Evolutionary conservation across 352 stramenopile genomes (phyloP).

Genomic region (Blastocystis sp.): DNA sequence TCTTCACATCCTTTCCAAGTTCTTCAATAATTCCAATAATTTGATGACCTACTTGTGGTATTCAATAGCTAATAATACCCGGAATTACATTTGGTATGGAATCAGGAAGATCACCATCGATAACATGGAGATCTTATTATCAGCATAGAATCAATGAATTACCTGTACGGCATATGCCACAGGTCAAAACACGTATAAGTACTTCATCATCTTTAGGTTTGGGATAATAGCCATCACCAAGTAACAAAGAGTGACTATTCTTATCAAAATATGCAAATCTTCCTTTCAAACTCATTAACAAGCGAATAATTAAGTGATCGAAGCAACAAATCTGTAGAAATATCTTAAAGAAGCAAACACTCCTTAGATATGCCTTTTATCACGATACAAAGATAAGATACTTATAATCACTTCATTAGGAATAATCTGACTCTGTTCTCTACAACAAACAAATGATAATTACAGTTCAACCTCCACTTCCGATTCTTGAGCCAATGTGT

Average conservation of each 20-base stretch:
- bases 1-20: conserved; percentile 36
- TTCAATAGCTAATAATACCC: neutral
- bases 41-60: conserved; percentile 46
- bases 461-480: neutral
- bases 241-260: neutral
- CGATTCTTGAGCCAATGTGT: neutral
- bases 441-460: conserved; percentile 17
- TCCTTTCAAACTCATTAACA: neutral
- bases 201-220: conserved; percentile 18
- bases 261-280: conserved; percentile 54
- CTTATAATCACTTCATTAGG: too few species aligned
- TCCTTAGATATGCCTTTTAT: too few species aligned
- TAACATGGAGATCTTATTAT: conserved; percentile 54
- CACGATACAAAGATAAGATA: too few species aligned
- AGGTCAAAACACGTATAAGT: conserved; percentile 37
- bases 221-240: conserved; percentile 13
- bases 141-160: neutral
- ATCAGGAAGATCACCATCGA: conserved; percentile 50
- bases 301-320: neutral
- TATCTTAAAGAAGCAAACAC: too few species aligned
- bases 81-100: conserved; percentile 55
- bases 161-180: conserved; percentile 54
- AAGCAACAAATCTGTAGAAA: too few species aligned
- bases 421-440: neutral
- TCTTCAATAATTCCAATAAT: conserved; percentile 47